phyloP scores from a whole-genome alignment of 2,329 filamentous ascomycete genomes.

The Falciphora oryzae region DNA sequence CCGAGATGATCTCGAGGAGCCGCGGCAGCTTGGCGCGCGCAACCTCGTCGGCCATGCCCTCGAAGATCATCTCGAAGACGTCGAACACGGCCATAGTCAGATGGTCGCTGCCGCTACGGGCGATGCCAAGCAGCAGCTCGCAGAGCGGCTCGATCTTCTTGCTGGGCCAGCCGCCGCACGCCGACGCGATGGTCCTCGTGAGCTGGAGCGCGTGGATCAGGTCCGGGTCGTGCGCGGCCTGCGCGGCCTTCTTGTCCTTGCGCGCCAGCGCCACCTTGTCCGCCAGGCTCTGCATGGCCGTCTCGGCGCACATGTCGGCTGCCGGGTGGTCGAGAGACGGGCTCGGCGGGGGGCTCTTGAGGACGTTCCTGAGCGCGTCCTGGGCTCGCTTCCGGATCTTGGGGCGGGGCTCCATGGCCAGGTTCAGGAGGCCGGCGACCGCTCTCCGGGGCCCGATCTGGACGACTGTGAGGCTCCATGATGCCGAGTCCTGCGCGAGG shows the following conservation, averaged over 20 bases:
- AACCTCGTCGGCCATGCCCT: slow-evolving; percentile 81
- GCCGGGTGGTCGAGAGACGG: slow-evolving; percentile 92
- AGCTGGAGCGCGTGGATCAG: slow-evolving; percentile 90
- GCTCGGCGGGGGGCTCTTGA: slow-evolving; percentile 81
- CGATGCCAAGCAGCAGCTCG: slow-evolving; percentile 82
- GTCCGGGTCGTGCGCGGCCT: slow-evolving; percentile 66
- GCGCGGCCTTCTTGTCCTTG: slow-evolving; percentile 61
- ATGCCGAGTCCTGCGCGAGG: slow-evolving; percentile 76
- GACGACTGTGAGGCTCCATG: slow-evolving; percentile 81
- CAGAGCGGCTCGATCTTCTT: slow-evolving; percentile 91
- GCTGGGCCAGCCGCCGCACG: slow-evolving; percentile 91
- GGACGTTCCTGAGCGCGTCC: slow-evolving; percentile 76
- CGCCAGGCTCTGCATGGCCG: slow-evolving; percentile 72
- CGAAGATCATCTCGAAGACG: slow-evolving; percentile 95
- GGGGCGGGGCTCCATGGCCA: slow-evolving; percentile 80
- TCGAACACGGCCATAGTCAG: slow-evolving; percentile 96
- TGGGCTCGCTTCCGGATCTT: slow-evolving; percentile 93
- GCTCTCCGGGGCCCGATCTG: slow-evolving; percentile 83
- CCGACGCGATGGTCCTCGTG: slow-evolving; percentile 80
- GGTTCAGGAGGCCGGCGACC: slow-evolving; percentile 75
- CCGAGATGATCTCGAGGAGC: slow-evolving; percentile 84
- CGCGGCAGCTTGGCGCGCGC: slow-evolving; percentile 85
- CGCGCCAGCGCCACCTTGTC: slow-evolving; percentile 56
- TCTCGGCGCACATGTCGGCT: slow-evolving; percentile 93
- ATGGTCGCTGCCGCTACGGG: slow-evolving; percentile 86